A percentile compares a stretch with the other conserved stretches of the same genome.
These are phyloP conservation scores for Capsella bursapastoris DNA, from an alignment of 345 rosid species.

Conservation along the genomic window DNA sequence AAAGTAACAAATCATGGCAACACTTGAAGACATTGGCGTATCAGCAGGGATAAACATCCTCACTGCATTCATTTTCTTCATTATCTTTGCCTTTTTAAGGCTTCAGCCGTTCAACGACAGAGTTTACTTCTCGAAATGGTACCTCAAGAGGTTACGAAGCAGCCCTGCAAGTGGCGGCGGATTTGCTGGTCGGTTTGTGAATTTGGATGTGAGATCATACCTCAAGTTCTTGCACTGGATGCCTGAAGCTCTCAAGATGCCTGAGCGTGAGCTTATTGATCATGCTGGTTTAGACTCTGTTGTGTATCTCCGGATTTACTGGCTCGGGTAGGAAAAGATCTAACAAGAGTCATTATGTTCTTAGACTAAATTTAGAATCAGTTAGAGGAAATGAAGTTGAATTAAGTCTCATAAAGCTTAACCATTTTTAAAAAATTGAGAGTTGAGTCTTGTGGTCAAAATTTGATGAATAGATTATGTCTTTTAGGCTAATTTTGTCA, in stretches of 20 bases:
- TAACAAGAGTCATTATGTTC: not conserved
- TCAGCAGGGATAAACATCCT: constrained; percentile 78
- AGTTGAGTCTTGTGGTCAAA: not conserved
- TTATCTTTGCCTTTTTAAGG: constrained; percentile 80
- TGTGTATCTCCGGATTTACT: constrained; percentile 88
- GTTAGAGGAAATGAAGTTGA: constrained; percentile 12
- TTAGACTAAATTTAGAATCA: constrained; percentile 13
- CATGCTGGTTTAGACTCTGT: constrained; percentile 98
- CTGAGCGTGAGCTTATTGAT: constrained; percentile 92
- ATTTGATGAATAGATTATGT: not conserved
- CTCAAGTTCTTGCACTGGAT: constrained; percentile 85
- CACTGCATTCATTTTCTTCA: constrained; percentile 70
- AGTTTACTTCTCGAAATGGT: constrained; percentile 97
- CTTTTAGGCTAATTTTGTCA: not conserved
- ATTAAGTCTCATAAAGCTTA: not conserved
- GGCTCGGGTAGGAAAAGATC: constrained; percentile 64
- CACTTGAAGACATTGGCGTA: constrained; percentile 79
- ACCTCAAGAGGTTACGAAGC: constrained; percentile 75
- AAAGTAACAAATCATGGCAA: constrained; percentile 64
- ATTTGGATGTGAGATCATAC: constrained; percentile 72
- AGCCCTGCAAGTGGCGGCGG: constrained; percentile 72
- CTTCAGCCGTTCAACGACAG: constrained; percentile 95
- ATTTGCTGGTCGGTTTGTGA: constrained; percentile 62
- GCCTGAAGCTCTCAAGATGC: constrained; percentile 92
- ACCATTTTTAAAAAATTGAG: too few relatives aligned